phyloP scores from a whole-genome alignment of 2,329 filamentous ascomycete genomes.

The Colletotrichum lini region DNA sequence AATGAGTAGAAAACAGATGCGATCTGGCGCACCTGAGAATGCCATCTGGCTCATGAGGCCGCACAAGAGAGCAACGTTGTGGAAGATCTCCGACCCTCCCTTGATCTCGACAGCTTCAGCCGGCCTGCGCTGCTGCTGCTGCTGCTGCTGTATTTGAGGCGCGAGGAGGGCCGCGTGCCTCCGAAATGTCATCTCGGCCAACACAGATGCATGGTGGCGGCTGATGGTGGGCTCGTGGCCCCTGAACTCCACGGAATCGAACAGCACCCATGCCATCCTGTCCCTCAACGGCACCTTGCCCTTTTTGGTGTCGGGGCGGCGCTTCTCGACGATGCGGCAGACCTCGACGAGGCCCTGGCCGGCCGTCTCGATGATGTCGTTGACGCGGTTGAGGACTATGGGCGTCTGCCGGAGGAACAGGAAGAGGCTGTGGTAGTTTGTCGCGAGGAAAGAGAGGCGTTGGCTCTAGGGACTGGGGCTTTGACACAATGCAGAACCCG shows the following conservation, averaged over 20 bases:
- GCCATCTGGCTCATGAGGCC: constrained; percentile 18
- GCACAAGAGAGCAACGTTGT: constrained; percentile 26
- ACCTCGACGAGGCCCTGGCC: constrained; percentile 48
- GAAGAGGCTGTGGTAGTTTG: no score
- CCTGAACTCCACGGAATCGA: constrained; percentile 47
- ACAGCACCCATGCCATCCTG: constrained; percentile 46
- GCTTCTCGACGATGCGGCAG: constrained; percentile 50
- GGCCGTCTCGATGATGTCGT: constrained; percentile 49
- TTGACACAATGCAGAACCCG: no score
- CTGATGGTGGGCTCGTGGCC: constrained; percentile 47
- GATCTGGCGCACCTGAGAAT: constrained; percentile 4
- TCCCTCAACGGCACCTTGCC: constrained; percentile 44
- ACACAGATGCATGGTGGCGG: constrained; percentile 48
- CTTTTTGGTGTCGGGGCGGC: constrained; percentile 44
- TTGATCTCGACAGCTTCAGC: background rate
- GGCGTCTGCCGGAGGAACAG: constrained; percentile 37
- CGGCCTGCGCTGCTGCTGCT: no score
- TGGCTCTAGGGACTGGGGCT: no score
- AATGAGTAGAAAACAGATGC: no score
- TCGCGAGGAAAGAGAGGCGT: no score
- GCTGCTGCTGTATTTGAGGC: background rate
- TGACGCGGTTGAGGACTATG: constrained; percentile 47
- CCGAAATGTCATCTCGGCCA: constrained; percentile 50
- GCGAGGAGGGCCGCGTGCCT: constrained; percentile 19
- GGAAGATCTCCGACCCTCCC: background rate